Conservation (phyloP, 805 yeast genomes). For the Starmera pachycereana region DNA sequence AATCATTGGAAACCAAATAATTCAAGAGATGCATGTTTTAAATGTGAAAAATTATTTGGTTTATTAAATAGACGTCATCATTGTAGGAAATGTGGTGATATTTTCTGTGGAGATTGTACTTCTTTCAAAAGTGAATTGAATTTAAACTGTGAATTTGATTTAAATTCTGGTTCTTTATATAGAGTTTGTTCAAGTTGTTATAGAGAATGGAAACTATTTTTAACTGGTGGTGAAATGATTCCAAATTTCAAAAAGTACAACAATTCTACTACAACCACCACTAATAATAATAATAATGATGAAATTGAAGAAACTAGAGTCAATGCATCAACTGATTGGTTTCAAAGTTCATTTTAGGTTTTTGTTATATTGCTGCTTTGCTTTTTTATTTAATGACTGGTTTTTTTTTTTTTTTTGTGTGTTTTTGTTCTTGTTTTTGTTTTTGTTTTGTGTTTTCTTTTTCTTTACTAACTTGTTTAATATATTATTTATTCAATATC, state of each 20-base stretch:
- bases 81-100: slow-evolving; percentile 65
- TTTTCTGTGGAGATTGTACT: slow-evolving; percentile 53
- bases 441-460: no score
- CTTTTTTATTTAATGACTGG: no score
- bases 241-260: slow-evolving; percentile 7
- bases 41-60: slow-evolving; percentile 51
- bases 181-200: slow-evolving; percentile 55
- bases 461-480: neutral
- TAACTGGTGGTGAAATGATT: slow-evolving; percentile 10
- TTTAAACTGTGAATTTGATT: slow-evolving; percentile 31
- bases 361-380: neutral
- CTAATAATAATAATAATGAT: slow-evolving; percentile 12
- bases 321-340: neutral
- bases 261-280: no score
- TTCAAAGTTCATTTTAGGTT: neutral
- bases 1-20: slow-evolving; percentile 60
- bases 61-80: slow-evolving; percentile 61
- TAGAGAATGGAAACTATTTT: slow-evolving; percentile 35
- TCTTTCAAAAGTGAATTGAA: slow-evolving; percentile 37
- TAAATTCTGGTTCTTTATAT: slow-evolving; percentile 40
- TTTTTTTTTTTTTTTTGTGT: no score
- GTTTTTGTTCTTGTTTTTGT: no score
- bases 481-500: neutral
- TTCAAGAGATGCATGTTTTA: slow-evolving; percentile 42
- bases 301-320: neutral